Evolutionary conservation across 2,329 filamentous ascomycete genomes (phyloP), one percentile per base, ranked within the genome.

Genomic region (Onygenales sp.): DNA sequence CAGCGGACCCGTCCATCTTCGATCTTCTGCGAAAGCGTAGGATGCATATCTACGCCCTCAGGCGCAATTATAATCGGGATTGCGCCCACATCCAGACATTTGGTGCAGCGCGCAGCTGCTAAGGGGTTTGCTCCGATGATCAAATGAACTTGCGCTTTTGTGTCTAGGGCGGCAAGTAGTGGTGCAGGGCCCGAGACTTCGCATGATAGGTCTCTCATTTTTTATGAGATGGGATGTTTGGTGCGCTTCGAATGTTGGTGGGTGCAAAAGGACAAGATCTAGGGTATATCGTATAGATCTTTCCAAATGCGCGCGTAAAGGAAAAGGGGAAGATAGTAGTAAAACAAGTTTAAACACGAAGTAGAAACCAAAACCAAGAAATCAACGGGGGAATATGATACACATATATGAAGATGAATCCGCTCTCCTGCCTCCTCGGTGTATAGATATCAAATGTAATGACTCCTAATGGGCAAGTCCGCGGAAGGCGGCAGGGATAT

Each of bases 111-210:
- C 34, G 89, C 81, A 51, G 86, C 86, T n/a, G 93, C 92, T 42
- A 98, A 79, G 11, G 92, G 84, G 63, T 91, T 93, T 36, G 86
- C 84, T 55, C 93, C 93, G 58, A 97, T 71, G 63, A 98, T 82
- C 54, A 98, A 77, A 68, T 98, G 93, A 42, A 91, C 59, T 51
- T 75, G 72, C 2, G 64, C 67, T 39, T 67, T 63, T 14, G 65
- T 67, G 57, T 72, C 65, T 54, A 71, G 61, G 21, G 73, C 70
- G 31, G 68, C 65, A 59, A 76, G 62, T 31, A 75, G 61, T 4
- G 53, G 51, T 8, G 37, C 36, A 14, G 46, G 51, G 14, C 44
- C 44, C 9, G 44, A 21, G 4, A 14, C 8, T 31, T 49, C 42
- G 17, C 17, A 34, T 4, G 42, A 34, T 10, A 52, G 32, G 13